Evolutionary conservation across 2,329 filamentous ascomycete species (phyloP).

Genomic region (Phialophora verrucosa): DNA sequence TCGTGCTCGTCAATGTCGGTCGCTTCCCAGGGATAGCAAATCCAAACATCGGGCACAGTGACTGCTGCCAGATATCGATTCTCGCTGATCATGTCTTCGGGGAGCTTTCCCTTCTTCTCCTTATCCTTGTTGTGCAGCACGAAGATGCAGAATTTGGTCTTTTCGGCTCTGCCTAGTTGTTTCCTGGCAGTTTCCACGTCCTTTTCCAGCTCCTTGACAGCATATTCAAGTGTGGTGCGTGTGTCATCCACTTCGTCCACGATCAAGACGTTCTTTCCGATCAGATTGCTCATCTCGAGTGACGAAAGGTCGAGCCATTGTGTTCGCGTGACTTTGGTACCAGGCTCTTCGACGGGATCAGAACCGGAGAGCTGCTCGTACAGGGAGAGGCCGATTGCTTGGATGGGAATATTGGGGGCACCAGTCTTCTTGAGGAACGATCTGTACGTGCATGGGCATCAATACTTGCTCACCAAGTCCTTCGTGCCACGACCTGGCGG

Average conservation of each 20-base stretch:
- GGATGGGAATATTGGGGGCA: constrained; percentile 94
- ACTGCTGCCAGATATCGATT: constrained; percentile 81
- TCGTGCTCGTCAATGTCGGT: constrained; percentile 93
- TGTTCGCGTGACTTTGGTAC: constrained; percentile 93
- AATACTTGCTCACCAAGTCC: constrained; percentile 1
- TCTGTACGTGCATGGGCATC: constrained; percentile 42
- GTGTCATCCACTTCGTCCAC: constrained; percentile 97
- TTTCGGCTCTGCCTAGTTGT: constrained; percentile 69
- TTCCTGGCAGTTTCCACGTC: constrained; percentile 83
- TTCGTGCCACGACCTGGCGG: neutral
- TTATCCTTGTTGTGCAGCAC: constrained; percentile 99
- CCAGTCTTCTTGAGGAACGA: constrained; percentile 94
- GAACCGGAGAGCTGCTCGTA: constrained; percentile 80
- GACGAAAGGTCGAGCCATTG: constrained; percentile 95
- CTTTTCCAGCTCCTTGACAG: constrained; percentile 90
- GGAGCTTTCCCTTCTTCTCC: constrained; percentile 85
- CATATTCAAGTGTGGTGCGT: constrained; percentile 90
- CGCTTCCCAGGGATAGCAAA: constrained; percentile 99
- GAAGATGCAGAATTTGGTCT: constrained; percentile 92
- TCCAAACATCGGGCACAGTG: constrained; percentile 95
- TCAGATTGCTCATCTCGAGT: constrained; percentile 84
- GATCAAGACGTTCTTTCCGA: constrained; percentile 89
- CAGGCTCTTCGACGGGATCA: constrained; percentile 73
- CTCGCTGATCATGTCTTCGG: constrained; percentile 72
- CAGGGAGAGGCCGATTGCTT: constrained; percentile 96